Conservation (phyloP, 345 rosid species). For the Salix dunnii region DNA sequence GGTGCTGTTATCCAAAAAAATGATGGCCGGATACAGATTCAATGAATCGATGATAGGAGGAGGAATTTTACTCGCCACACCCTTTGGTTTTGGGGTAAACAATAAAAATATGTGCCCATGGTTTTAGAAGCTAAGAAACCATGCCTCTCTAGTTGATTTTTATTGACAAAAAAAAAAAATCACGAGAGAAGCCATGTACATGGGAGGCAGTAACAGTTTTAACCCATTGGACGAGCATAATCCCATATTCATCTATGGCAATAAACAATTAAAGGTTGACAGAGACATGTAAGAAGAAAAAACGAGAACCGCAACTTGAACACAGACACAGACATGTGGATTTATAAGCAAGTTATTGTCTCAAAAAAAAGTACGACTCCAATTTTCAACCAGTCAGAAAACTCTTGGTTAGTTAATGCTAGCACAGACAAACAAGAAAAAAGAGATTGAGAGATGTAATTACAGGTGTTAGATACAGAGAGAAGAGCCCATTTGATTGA, state of each 20-base stretch:
- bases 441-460: background rate
- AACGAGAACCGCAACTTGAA: background rate
- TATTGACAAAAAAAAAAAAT: too few species aligned
- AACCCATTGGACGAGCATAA: too few species aligned
- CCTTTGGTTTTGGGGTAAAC: background rate
- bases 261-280: background rate
- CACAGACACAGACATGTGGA: background rate
- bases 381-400: background rate
- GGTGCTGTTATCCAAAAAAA: too few species aligned
- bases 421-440: background rate
- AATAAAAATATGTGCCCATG: background rate
- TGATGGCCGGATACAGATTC: too few species aligned
- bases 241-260: background rate
- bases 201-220: background rate
- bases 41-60: too few species aligned
- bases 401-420: background rate
- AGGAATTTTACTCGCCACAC: background rate
- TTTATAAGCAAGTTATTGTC: background rate
- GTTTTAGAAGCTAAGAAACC: too few species aligned
- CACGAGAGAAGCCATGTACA: background rate
- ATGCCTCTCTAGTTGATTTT: too few species aligned
- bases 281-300: background rate
- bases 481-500: background rate
- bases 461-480: background rate
- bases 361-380: background rate